Percentiles rank a stretch among this genome's conserved stretches.
These are phyloP conservation scores for Monilinia polystroma DNA, from an alignment of 2,329 filamentous ascomycete species.

Conservation along the genomic window DNA sequence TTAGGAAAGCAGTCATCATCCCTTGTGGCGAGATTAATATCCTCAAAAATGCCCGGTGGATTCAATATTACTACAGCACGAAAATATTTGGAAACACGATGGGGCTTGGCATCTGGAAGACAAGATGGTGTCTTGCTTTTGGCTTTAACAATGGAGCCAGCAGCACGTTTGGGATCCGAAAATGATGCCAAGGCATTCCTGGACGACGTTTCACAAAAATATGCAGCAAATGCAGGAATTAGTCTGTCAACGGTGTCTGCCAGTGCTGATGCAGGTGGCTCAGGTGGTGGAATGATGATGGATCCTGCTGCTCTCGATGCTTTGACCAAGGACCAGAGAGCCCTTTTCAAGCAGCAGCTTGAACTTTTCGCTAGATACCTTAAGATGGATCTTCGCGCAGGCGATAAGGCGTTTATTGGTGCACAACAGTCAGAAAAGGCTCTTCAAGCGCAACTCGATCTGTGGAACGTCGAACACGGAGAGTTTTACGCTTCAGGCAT, in stretches of 20 bases:
- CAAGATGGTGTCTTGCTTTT: conserved; percentile 89
- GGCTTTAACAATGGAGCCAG: conserved; percentile 88
- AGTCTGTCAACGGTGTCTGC: conserved; percentile 75
- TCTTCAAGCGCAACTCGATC: conserved; percentile 87
- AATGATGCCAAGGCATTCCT: conserved; percentile 89
- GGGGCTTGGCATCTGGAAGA: conserved; percentile 81
- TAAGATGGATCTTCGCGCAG: conserved; percentile 94
- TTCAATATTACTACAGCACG: conserved; percentile 97
- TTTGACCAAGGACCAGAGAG: conserved; percentile 92
- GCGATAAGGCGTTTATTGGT: conserved; percentile 86
- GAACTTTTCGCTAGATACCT: conserved; percentile 93
- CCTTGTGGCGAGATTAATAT: conserved; percentile 89
- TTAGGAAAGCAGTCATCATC: conserved; percentile 95
- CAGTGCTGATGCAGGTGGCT: conserved; percentile 68
- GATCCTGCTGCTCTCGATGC: conserved; percentile 96
- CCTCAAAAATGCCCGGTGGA: conserved; percentile 98
- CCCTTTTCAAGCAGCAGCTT: conserved; percentile 96
- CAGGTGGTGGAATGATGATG: conserved; percentile 95
- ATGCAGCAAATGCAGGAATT: conserved; percentile 79
- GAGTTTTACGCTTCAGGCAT: conserved; percentile 96
- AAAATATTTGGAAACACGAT: conserved; percentile 92
- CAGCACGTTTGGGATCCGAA: conserved; percentile 84
- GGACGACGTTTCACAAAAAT: conserved; percentile 85
- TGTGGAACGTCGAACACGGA: conserved; percentile 94
- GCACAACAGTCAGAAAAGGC: conserved; percentile 83